Evolutionary conservation across 2,329 filamentous ascomycete species (phyloP).

Genomic region (Ceratocystis cubensis): DNA sequence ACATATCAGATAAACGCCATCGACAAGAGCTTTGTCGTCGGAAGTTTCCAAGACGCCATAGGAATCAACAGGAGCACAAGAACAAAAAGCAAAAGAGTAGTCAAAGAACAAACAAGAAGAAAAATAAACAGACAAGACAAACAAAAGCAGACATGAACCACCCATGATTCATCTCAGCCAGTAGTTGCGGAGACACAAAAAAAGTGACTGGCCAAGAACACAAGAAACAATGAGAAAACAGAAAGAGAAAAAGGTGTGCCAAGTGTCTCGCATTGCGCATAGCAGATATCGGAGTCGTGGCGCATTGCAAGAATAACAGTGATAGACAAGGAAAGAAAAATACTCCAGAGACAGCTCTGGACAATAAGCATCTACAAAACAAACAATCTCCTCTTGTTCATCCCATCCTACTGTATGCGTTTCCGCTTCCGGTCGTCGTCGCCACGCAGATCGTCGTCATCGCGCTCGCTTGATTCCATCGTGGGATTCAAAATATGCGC

Average conservation of each 20-base stretch:
- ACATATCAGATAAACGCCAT: not conserved
- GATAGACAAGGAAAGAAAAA: not conserved
- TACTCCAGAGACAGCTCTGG: not conserved
- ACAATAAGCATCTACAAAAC: not conserved
- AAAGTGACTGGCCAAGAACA: not conserved
- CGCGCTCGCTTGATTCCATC: constrained; percentile 39
- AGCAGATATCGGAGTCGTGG: not conserved
- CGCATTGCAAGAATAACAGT: constrained; percentile 6
- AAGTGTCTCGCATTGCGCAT: not conserved
- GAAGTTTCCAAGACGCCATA: not conserved
- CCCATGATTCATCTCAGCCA: not conserved
- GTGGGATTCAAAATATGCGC: constrained; percentile 51
- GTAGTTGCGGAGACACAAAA: not conserved
- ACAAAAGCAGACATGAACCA: not conserved
- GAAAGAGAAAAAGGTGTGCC: not conserved
- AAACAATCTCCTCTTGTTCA: not conserved
- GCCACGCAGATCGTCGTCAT: constrained; percentile 44
- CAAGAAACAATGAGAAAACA: not conserved
- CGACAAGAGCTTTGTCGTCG: not conserved
- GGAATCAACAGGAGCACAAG: not conserved
- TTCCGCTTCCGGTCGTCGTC: constrained; percentile 52
- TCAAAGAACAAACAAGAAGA: not conserved
- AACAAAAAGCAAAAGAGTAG: not conserved
- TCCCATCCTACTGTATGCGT: constrained; percentile 36
- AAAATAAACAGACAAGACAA: not conserved